A percentile compares a stretch with the other conserved stretches of the same genome.
Conservation (phyloP, 805 yeast genomes). For the Kregervanrija delftensis region DNA sequence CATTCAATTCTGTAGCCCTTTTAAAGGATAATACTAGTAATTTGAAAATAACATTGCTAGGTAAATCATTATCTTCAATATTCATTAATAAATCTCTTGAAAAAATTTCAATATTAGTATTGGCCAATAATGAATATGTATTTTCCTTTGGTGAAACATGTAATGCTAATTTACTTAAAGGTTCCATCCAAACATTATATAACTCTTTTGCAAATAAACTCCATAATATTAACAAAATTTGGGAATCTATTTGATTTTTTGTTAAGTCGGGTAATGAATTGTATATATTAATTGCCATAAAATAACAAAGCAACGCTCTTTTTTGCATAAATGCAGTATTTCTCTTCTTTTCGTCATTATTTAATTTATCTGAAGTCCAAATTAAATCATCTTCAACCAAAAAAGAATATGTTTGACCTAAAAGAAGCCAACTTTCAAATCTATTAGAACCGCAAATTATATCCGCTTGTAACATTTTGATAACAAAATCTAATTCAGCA, state of each 20-base stretch:
- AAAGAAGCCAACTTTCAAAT: conserved; percentile 78
- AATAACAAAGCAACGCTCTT: conserved; percentile 62
- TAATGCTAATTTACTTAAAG: conserved; percentile 60
- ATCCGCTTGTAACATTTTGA: conserved; percentile 59
- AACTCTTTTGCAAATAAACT: conserved; percentile 49
- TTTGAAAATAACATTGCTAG: conserved; percentile 15
- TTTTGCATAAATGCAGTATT: conserved; percentile 60
- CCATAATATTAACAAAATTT: conserved; percentile 40
- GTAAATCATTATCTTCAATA: conserved; percentile 4
- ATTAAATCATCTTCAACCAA: conserved; percentile 83
- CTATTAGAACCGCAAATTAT: conserved; percentile 58
- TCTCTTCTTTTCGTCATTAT: conserved; percentile 51
- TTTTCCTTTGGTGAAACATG: conserved; percentile 22
- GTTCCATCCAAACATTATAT: conserved; percentile 50
- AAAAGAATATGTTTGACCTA: conserved; percentile 74
- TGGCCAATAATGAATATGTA: background rate
- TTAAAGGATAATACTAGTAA: conserved; percentile 37
- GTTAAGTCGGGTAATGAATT: conserved; percentile 16
- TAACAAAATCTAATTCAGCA: conserved; percentile 72
- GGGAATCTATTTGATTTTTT: conserved; percentile 22
- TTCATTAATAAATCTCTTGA: conserved; percentile 1
- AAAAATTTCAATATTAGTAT: conserved; percentile 1
- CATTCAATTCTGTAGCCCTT: conserved; percentile 38
- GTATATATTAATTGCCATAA: conserved; percentile 57
- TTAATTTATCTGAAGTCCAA: conserved; percentile 86